phyloP scores from a whole-genome alignment of 1,284 basidiomycete species.

The Austropuccinia psidii region DNA sequence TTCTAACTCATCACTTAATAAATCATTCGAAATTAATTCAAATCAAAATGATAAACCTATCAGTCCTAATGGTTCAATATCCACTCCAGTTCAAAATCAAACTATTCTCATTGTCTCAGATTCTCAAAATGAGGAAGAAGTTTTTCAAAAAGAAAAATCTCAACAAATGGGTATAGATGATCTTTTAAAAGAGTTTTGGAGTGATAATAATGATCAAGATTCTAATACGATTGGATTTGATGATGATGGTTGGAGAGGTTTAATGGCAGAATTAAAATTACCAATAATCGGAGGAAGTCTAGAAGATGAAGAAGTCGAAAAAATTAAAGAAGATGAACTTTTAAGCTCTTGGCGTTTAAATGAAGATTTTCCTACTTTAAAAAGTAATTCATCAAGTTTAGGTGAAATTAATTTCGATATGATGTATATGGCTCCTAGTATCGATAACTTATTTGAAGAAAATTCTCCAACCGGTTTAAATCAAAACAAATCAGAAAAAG shows the following conservation, averaged over 20 bases:
- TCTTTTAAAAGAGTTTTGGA: conserved; percentile 26
- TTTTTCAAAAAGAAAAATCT: background rate
- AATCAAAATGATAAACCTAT: background rate
- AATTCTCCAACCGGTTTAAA: background rate
- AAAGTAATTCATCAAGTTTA: background rate
- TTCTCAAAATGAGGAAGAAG: conserved; percentile 1
- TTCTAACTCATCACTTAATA: background rate
- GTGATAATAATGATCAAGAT: background rate
- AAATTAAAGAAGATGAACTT: background rate
- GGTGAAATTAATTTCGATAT: conserved; percentile 13
- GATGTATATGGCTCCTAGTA: conserved; percentile 10
- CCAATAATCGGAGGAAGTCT: background rate
- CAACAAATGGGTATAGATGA: conserved; percentile 8
- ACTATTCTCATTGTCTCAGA: no score
- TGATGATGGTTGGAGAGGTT: conserved; percentile 15
- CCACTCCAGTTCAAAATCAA: no score
- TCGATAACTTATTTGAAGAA: conserved; percentile 2
- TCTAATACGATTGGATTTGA: background rate
- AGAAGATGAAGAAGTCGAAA: background rate
- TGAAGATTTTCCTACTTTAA: background rate
- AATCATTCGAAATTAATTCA: background rate
- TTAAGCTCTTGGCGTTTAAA: conserved; percentile 16
- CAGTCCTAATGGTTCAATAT: background rate
- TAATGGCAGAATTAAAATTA: conserved; percentile 17
- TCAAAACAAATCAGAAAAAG: background rate